Conservation (phyloP, 1,139 yeast species). For the Lipomyces yarrowii region DNA sequence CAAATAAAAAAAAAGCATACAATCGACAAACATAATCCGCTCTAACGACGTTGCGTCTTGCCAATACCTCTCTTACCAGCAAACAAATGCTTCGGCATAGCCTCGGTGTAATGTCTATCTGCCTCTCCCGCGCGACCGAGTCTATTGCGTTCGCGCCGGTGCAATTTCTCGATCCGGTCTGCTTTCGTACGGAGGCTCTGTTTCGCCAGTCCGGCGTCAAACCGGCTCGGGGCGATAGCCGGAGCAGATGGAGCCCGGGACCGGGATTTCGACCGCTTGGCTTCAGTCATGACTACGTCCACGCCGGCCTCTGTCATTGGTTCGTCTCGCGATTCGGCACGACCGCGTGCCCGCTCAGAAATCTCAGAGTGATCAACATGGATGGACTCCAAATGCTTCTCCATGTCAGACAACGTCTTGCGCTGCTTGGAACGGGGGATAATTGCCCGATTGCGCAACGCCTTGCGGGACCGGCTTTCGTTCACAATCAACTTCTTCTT, state of each 20-base stretch:
- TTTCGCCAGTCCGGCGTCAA: constrained; percentile 78
- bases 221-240: constrained; percentile 58
- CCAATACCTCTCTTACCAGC: constrained; percentile 96
- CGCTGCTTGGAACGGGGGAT: constrained; percentile 91
- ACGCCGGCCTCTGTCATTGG: constrained; percentile 60
- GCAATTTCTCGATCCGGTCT: constrained; percentile 81
- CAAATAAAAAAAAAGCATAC: not conserved
- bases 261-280: constrained; percentile 43
- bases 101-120: constrained; percentile 85
- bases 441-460: constrained; percentile 73
- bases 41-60: constrained; percentile 57
- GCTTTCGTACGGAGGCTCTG: constrained; percentile 84
- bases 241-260: constrained; percentile 39
- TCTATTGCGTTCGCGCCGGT: constrained; percentile 93
- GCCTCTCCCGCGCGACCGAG: constrained; percentile 93
- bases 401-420: constrained; percentile 79
- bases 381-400: constrained; percentile 80
- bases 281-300: constrained; percentile 68
- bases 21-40: not conserved
- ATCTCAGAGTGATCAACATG: constrained; percentile 84
- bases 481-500: constrained; percentile 91
- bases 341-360: constrained; percentile 42
- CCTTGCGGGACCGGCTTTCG: constrained; percentile 85
- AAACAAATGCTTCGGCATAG: constrained; percentile 90
- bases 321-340: constrained; percentile 40